phyloP scores from a whole-genome alignment of 164 flowering plant genomes.

The Vitis cinerea region DNA sequence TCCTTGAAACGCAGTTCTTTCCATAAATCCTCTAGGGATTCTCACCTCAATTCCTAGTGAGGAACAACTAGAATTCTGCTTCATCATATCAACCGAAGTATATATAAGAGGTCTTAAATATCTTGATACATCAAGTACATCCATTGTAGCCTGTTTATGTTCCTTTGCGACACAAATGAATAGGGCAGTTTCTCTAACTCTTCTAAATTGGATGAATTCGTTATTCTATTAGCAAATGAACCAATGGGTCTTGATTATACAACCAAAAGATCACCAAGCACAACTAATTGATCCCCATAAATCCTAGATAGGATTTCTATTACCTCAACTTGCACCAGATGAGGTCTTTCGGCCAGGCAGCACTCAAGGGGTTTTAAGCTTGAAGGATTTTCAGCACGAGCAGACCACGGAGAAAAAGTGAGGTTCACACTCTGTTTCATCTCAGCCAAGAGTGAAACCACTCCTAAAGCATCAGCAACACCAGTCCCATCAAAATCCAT shows the following conservation, averaged over 20 bases:
- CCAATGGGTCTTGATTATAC: slow-evolving; percentile 42
- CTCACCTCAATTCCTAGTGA: too few species aligned
- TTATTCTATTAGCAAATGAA: too few species aligned
- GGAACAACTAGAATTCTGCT: too few species aligned
- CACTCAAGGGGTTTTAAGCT: slow-evolving; percentile 57
- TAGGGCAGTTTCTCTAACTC: too few species aligned
- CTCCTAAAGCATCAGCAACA: slow-evolving; percentile 59
- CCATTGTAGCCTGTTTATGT: too few species aligned
- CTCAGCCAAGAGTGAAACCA: too few species aligned
- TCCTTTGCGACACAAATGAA: too few species aligned
- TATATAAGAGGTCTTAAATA: too few species aligned
- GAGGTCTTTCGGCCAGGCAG: slow-evolving; percentile 69
- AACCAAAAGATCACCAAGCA: slow-evolving; percentile 60
- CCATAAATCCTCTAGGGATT: too few species aligned
- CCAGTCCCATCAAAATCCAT: slow-evolving; percentile 60
- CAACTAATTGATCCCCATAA: slow-evolving; percentile 64
- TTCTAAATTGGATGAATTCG: too few species aligned
- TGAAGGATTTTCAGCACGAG: slow-evolving; percentile 65
- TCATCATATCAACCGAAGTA: too few species aligned
- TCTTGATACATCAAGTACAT: too few species aligned
- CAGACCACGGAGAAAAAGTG: slow-evolving; percentile 54
- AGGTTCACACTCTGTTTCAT: slow-evolving; percentile 53
- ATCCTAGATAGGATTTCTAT: slow-evolving; percentile 78
- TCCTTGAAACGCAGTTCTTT: slow-evolving; percentile 53
- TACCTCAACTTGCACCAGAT: slow-evolving; percentile 69